Conservation (phyloP, 2,329 filamentous ascomycete species). For the Leptosphaerulina australis region DNA sequence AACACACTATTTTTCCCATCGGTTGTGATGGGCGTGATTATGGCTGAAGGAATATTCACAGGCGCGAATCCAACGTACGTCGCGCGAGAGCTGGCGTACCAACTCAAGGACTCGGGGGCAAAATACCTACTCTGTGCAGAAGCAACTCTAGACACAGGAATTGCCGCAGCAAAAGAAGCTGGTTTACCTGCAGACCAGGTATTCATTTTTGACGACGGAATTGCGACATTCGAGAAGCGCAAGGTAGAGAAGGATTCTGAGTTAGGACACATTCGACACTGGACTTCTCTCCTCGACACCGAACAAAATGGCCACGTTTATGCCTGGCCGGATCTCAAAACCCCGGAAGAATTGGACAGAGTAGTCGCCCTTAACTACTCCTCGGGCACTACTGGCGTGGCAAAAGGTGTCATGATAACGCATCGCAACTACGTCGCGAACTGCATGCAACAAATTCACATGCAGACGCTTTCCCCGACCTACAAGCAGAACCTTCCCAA, state of each 20-base stretch:
- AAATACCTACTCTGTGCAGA: conserved; percentile 70
- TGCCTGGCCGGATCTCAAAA: conserved; percentile 65
- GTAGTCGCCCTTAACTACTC: conserved; percentile 79
- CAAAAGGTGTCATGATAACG: conserved; percentile 84
- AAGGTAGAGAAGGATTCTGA: conserved; percentile 44
- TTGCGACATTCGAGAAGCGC: conserved; percentile 52
- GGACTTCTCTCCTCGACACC: conserved; percentile 64
- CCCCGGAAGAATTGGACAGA: conserved; percentile 56
- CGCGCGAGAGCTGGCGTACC: conserved; percentile 73
- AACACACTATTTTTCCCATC: conserved; percentile 76
- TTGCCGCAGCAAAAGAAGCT: conserved; percentile 67
- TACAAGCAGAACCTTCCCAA: conserved; percentile 53
- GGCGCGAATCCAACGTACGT: conserved; percentile 74
- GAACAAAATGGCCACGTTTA: conserved; percentile 61
- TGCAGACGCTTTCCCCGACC: conserved; percentile 56
- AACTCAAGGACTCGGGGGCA: conserved; percentile 73
- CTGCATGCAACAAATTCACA: conserved; percentile 63
- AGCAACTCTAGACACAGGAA: conserved; percentile 63
- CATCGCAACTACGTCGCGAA: conserved; percentile 79
- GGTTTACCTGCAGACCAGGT: conserved; percentile 62
- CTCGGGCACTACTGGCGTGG: conserved; percentile 78
- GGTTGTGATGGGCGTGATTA: conserved; percentile 73
- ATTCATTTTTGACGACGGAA: conserved; percentile 68
- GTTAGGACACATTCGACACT: conserved; percentile 60
- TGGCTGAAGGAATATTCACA: conserved; percentile 79